Conservation (phyloP, 148 eudicot species). For the Spergularia bocconei region DNA sequence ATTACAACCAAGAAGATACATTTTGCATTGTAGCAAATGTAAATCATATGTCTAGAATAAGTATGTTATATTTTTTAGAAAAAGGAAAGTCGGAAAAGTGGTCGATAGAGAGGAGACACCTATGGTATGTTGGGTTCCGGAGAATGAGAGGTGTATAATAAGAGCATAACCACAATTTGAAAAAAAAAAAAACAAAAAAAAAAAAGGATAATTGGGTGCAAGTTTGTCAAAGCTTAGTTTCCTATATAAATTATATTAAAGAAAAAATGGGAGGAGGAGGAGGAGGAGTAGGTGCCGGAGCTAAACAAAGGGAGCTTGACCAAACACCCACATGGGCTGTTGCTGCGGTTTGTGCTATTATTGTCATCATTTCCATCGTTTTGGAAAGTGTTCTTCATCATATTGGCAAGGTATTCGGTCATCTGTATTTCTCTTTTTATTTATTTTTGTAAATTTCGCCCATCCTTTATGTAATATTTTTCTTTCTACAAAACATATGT, state of each 20-base stretch:
- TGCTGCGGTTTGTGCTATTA: constrained; percentile 60
- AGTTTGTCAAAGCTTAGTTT: too few species aligned
- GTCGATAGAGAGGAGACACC: too few species aligned
- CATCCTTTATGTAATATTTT: too few species aligned
- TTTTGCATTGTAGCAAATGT: too few species aligned
- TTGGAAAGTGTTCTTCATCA: constrained; percentile 64
- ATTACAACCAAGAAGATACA: too few species aligned
- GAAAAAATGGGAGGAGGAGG: constrained; percentile 40
- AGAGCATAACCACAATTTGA: not conserved
- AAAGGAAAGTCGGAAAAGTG: not conserved
- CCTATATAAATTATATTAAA: not conserved
- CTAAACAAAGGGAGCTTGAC: constrained; percentile 56
- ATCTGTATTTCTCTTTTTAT: not conserved
- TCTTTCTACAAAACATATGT: too few species aligned
- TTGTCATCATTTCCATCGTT: constrained; percentile 56
- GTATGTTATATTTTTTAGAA: too few species aligned
- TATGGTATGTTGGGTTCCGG: too few species aligned
- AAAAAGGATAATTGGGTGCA: too few species aligned
- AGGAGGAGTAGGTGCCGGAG: constrained; percentile 25
- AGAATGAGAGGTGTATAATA: too few species aligned
- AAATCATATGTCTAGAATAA: too few species aligned
- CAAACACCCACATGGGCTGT: constrained; percentile 94
- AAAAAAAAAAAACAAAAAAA: not conserved
- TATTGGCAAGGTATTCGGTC: constrained; percentile 42
- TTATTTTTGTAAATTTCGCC: too few species aligned